phyloP scores from a whole-genome alignment of 2,329 filamentous ascomycete genomes.

The Colletotrichum sp. region DNA sequence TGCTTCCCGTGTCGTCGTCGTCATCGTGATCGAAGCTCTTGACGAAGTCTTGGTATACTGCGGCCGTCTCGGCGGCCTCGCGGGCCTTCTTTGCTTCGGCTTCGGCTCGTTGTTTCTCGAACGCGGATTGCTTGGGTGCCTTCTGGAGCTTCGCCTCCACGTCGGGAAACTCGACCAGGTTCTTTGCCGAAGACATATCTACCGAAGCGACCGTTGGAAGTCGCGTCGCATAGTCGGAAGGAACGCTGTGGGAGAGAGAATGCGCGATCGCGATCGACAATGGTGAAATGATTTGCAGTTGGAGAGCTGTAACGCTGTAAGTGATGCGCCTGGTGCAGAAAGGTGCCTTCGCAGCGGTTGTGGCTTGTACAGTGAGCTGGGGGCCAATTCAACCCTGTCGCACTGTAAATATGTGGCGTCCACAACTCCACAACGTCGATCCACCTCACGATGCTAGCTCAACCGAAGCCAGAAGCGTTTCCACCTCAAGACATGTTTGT shows the following conservation, averaged over 20 bases:
- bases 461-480: not conserved
- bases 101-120: conserved; percentile 87
- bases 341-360: not conserved
- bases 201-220: not conserved
- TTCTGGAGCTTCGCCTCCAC: conserved; percentile 80
- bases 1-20: conserved; percentile 44
- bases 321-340: not conserved
- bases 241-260: too few species aligned
- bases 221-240: not conserved
- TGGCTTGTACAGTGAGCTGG: not conserved
- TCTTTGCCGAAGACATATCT: conserved; percentile 54
- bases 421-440: not conserved
- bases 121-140: conserved; percentile 82
- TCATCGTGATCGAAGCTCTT: conserved; percentile 75
- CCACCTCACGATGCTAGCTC: not conserved
- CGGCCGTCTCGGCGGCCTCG: conserved; percentile 86
- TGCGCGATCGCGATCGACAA: not conserved
- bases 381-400: not conserved
- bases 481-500: not conserved
- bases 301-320: not conserved
- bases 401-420: not conserved
- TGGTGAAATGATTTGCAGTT: not conserved
- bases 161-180: conserved; percentile 68
- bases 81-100: conserved; percentile 85
- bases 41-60: conserved; percentile 85